phyloP scores from a whole-genome alignment of 164 flowering plant species.

The Echeveria elegans region DNA sequence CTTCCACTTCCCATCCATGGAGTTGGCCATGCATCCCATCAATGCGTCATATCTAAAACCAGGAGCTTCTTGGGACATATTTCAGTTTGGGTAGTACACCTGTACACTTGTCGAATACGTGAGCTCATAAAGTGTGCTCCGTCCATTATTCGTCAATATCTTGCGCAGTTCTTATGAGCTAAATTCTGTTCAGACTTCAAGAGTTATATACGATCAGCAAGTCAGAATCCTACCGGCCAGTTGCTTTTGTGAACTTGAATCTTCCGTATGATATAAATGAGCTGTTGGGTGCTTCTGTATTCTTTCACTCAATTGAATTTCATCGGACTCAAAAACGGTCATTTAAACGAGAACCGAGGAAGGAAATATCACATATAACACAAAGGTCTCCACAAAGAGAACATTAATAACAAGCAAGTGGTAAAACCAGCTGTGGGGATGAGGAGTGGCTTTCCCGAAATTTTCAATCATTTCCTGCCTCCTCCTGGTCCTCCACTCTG shows the following conservation, averaged over 20 bases:
- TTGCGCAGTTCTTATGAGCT: background rate
- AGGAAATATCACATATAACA: background rate
- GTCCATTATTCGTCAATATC: background rate
- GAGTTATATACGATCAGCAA: background rate
- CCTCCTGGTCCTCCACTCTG: conserved; percentile 16
- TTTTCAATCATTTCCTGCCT: conserved; percentile 33
- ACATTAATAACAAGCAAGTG: background rate
- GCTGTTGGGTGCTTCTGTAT: background rate
- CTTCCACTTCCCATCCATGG: background rate
- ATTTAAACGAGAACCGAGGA: background rate
- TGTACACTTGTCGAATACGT: background rate
- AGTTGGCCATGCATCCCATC: background rate
- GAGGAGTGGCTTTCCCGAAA: background rate
- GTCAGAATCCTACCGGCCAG: background rate
- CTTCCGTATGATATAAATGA: background rate
- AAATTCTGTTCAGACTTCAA: background rate
- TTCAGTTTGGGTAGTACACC: too few relatives aligned
- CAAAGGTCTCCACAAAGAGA: background rate
- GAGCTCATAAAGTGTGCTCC: conserved; percentile 7
- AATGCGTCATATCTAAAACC: background rate
- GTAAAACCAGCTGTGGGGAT: background rate
- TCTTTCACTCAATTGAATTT: background rate
- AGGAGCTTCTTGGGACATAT: background rate
- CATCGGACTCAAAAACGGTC: background rate
- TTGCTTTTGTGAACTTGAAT: background rate